Evolutionary conservation across 192 early-diverging fungal genomes (phyloP).

Genomic region (Geranomyces variabilis): DNA sequence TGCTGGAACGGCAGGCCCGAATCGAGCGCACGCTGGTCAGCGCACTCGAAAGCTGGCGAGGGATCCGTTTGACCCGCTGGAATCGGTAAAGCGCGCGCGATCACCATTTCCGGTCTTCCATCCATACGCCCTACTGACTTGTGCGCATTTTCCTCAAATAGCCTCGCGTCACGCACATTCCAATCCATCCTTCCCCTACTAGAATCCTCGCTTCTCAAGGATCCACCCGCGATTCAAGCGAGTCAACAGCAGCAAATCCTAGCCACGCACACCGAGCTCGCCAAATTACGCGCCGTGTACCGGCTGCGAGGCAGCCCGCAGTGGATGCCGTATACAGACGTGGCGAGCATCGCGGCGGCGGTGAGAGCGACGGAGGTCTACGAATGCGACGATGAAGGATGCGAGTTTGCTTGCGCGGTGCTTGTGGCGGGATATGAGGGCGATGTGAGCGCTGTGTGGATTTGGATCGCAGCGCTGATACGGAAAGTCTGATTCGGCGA

Average conservation of each 20-base stretch:
- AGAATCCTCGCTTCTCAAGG: not conserved
- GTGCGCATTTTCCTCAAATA: not conserved
- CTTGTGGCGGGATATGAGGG: slow-evolving; percentile 43
- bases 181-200: slow-evolving; percentile 14
- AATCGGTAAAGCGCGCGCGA: slow-evolving; percentile 45
- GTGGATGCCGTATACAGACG: slow-evolving; percentile 45
- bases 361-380: slow-evolving; percentile 44
- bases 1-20: slow-evolving; percentile 43
- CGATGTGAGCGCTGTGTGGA: slow-evolving; percentile 44
- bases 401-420: slow-evolving; percentile 54
- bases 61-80: slow-evolving; percentile 53
- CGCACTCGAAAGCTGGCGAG: slow-evolving; percentile 56
- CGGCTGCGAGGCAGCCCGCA: slow-evolving; percentile 42
- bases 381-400: slow-evolving; percentile 32
- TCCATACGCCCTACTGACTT: not conserved
- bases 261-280: slow-evolving; percentile 16
- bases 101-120: not conserved
- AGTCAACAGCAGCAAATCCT: not conserved
- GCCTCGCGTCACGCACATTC: slow-evolving; percentile 28
- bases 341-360: slow-evolving; percentile 30
- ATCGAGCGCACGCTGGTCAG: slow-evolving; percentile 47
- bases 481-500: not conserved
- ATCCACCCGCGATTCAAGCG: not conserved
- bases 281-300: slow-evolving; percentile 38
- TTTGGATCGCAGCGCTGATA: slow-evolving; percentile 42